Evolutionary conservation across 108 stramenopile genomes (phyloP).

Genomic region (Stephanodiscus minutulus): DNA sequence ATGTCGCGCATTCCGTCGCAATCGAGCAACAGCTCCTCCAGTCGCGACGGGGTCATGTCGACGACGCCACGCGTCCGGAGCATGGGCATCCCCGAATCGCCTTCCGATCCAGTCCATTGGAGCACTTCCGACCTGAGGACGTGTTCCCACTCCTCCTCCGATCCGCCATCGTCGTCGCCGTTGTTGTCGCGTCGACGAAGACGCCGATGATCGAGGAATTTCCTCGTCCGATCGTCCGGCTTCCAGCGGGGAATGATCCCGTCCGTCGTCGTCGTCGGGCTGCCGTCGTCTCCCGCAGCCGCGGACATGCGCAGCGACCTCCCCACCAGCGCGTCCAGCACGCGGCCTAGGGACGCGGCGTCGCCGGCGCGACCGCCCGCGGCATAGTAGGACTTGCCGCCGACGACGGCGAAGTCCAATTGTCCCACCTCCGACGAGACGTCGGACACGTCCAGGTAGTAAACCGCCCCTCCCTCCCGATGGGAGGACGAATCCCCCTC

Average conservation of each 20-base stretch:
- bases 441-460: not conserved
- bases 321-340: not conserved
- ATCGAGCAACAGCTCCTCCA: slow-evolving; percentile 40
- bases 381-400: not conserved
- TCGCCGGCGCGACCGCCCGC: not conserved
- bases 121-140: slow-evolving; percentile 28
- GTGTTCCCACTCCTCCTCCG: slow-evolving; percentile 6
- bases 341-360: not conserved
- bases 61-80: slow-evolving; percentile 42
- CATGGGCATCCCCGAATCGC: slow-evolving; percentile 12
- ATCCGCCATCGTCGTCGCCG: not conserved
- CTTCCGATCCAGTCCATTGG: slow-evolving; percentile 30
- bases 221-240: slow-evolving; percentile 33
- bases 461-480: not conserved
- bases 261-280: not conserved
- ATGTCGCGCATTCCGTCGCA: slow-evolving; percentile 24
- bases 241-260: slow-evolving; percentile 21
- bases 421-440: not conserved
- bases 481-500: not conserved
- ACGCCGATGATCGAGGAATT: slow-evolving; percentile 12
- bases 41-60: slow-evolving; percentile 30
- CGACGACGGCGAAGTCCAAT: not conserved
- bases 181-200: not conserved
- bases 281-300: not conserved
- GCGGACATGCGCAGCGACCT: not conserved